Percentiles rank a stretch among this genome's conserved stretches.
Evolutionary conservation across 768 basidiomycete genomes (phyloP).

Genomic region (Hygrocybe coccinea): DNA sequence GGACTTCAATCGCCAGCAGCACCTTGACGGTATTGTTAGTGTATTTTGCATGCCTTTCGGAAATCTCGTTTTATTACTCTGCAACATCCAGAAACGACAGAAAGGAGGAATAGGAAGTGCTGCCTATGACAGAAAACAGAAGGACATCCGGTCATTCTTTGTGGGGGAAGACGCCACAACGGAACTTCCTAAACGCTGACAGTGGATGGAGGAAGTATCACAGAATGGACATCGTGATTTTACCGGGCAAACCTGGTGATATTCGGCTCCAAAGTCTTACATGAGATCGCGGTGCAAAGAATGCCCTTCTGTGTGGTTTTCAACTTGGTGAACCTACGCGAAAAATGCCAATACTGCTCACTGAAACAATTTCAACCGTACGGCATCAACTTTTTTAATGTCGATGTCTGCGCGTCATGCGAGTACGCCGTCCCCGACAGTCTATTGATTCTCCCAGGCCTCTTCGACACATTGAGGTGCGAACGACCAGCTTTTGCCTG

Average conservation of each 20-base stretch:
- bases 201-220: too few relatives aligned
- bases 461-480: conserved; percentile 69
- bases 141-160: conserved; percentile 73
- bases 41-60: background rate
- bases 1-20: conserved; percentile 51
- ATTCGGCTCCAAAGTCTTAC: background rate
- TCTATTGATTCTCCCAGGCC: conserved; percentile 58
- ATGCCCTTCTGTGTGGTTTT: too few relatives aligned
- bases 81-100: conserved; percentile 46
- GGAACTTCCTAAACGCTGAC: too few relatives aligned
- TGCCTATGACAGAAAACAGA: conserved; percentile 69
- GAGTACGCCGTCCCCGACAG: conserved; percentile 66
- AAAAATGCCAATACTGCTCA: background rate
- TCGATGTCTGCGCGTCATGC: conserved; percentile 56
- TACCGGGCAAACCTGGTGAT: too few relatives aligned
- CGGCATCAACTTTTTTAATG: conserved; percentile 67
- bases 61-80: conserved; percentile 4
- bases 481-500: conserved; percentile 69
- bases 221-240: too few relatives aligned
- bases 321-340: background rate
- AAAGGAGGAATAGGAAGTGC: conserved; percentile 69
- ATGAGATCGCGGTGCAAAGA: too few relatives aligned
- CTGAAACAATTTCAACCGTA: conserved; percentile 49
- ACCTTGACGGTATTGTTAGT: conserved; percentile 55
- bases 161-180: conserved; percentile 27